These are phyloP conservation scores for Fusarium armeniacum DNA, from an alignment of 2,329 filamentous ascomycete genomes.

Conservation along the genomic window DNA sequence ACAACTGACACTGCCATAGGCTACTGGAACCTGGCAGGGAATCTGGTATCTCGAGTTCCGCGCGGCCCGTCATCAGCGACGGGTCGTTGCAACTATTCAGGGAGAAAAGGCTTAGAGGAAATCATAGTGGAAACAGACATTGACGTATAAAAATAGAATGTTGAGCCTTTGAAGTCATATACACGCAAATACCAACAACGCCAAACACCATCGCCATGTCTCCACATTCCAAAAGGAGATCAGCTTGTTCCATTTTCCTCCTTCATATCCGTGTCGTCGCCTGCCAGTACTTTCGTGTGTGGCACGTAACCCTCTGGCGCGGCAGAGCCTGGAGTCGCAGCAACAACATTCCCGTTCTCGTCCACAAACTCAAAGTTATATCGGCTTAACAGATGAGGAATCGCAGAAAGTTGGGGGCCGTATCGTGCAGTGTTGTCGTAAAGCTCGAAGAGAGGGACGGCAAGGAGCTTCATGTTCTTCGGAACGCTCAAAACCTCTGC, in stretches of 20 bases:
- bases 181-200: conserved; percentile 44
- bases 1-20: conserved; percentile 54
- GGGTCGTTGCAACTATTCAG: conserved; percentile 93
- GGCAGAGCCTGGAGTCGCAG: conserved; percentile 81
- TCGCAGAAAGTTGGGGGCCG: conserved; percentile 94
- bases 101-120: conserved; percentile 73
- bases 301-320: conserved; percentile 70
- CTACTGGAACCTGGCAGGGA: conserved; percentile 82
- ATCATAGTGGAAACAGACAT: conserved; percentile 7
- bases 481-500: conserved; percentile 94
- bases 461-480: conserved; percentile 99
- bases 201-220: conserved; percentile 57
- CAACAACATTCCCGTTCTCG: conserved; percentile 89
- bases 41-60: conserved; percentile 97
- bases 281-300: conserved; percentile 75
- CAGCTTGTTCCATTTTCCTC: conserved; percentile 59
- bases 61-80: conserved; percentile 79
- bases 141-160: conserved; percentile 31
- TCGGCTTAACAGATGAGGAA: conserved; percentile 91
- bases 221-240: conserved; percentile 42
- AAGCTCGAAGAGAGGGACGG: conserved; percentile 95
- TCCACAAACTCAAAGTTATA: conserved; percentile 99
- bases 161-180: conserved; percentile 30
- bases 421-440: conserved; percentile 98
- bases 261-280: conserved; percentile 73